Percentiles rank a stretch among this genome's conserved stretches.
Conservation (phyloP, 345 rosid species). For the Mangifera indica region DNA sequence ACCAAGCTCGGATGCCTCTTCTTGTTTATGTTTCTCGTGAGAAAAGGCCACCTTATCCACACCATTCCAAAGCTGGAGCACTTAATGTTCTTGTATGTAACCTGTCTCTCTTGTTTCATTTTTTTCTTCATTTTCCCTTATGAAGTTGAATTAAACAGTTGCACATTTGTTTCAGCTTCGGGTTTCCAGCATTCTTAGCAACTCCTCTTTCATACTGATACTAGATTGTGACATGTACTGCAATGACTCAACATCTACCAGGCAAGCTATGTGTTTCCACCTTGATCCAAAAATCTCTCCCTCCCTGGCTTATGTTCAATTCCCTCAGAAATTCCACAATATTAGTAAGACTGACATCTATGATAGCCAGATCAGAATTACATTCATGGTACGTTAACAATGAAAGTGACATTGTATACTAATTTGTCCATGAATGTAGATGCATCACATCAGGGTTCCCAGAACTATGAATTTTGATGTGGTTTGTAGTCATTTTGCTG, state of each 20-base stretch:
- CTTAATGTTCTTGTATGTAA: conserved; percentile 44
- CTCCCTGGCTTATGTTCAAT: conserved; percentile 44
- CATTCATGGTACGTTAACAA: conserved; percentile 25
- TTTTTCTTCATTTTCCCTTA: background rate
- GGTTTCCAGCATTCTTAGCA: conserved; percentile 46
- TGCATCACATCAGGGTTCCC: background rate
- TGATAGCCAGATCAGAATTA: conserved; percentile 31
- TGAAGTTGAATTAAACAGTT: background rate
- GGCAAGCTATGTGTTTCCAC: conserved; percentile 49
- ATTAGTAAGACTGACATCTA: conserved; percentile 48
- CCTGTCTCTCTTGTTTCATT: background rate
- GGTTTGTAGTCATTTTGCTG: background rate
- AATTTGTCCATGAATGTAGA: background rate
- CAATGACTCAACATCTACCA: conserved; percentile 44
- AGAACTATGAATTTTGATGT: background rate
- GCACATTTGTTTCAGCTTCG: conserved; percentile 37
- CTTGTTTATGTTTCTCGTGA: conserved; percentile 51
- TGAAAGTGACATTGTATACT: background rate
- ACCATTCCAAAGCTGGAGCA: conserved; percentile 59
- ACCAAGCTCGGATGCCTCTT: conserved; percentile 27
- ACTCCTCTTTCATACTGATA: conserved; percentile 43
- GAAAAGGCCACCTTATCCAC: conserved; percentile 34
- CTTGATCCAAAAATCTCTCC: conserved; percentile 36
- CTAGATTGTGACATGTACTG: conserved; percentile 58
- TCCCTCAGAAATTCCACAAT: conserved; percentile 45